A percentile compares a stretch with the other conserved stretches of the same genome.
phyloP scores from a whole-genome alignment of 305 asterid genomes.

The Fraxinus albicans region DNA sequence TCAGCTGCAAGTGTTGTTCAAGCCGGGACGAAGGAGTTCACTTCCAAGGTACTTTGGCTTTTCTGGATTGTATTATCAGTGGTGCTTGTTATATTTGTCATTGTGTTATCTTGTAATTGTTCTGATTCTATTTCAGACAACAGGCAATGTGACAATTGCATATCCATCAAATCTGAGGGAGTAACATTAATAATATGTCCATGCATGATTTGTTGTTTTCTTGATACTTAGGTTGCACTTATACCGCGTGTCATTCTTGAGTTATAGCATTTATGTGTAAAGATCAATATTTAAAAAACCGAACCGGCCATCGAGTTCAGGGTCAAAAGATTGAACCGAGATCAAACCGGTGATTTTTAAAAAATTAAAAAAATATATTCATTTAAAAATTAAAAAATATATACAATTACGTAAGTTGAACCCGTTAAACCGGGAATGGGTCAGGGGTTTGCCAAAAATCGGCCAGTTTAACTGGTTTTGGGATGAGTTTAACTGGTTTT shows the following conservation, averaged over 20 bases:
- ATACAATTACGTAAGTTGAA: too few relatives aligned
- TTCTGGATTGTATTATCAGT: not conserved
- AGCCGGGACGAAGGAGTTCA: constrained; percentile 70
- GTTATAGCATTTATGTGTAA: not conserved
- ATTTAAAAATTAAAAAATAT: too few relatives aligned
- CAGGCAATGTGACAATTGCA: not conserved
- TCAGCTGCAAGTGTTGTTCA: constrained; percentile 79
- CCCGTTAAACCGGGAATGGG: too few relatives aligned
- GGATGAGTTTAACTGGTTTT: too few relatives aligned
- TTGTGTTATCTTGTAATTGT: constrained; percentile 1
- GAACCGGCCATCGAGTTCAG: not conserved
- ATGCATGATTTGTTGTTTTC: not conserved
- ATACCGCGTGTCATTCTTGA: not conserved
- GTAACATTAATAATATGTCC: not conserved
- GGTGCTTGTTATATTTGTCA: constrained; percentile 3
- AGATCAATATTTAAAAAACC: not conserved
- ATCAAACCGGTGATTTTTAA: too few relatives aligned
- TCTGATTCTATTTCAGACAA: not conserved
- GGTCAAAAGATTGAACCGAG: too few relatives aligned
- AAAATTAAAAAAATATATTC: too few relatives aligned
- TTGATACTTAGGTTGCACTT: not conserved
- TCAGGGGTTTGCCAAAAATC: too few relatives aligned
- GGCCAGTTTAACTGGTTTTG: too few relatives aligned
- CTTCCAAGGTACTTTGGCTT: constrained; percentile 53
- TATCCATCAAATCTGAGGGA: not conserved